Evolutionary conservation across 306 rosid genomes (phyloP), one percentile per base, ranked within the genome.

Genomic region (Datisca glomerata): DNA sequence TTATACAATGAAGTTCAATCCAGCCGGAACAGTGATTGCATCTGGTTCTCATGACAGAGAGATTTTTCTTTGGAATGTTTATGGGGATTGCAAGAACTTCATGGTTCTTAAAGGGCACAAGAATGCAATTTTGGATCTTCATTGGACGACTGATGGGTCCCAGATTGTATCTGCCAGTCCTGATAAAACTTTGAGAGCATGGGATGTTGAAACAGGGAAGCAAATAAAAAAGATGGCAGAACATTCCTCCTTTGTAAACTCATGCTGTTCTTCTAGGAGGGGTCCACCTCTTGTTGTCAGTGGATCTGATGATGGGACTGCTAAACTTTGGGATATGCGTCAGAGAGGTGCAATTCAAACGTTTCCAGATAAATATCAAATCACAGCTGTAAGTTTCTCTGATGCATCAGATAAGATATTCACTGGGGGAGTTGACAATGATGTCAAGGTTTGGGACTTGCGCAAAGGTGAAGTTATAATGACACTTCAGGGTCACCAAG

Each of bases 311-410:
- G 97, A 89, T 46, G 93, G 97, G 65, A 80, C 97, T 49, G 89
- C 97, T 8, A 83, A 77, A 61, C 66, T 89, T 32, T 89, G 95
- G 97, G 97, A 89, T 52, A 89, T 89, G 97, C 86, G 95, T 57
- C 91, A 83, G 56, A 69, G 86, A 64, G 97, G 97, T 29, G 86
- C 97, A 36, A 77, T 89, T 71, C 95, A 89, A 67, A 89, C 95
- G 31, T 89, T 79, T 62, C 94, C 95, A 5, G 97, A 89, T 59
- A 83, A 89, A 62, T 83, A 72, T 63, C 95, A 89, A 69, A 80
- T 83, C 33, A 89, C 97, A 0, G 86, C 95, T 0, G 93, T 89
- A 8, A 40, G 86, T 49, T 83, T 89, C 71, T 83, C 97, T 0
- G 95, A 89, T 63, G 93, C 95, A 32, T 83, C 97, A 1, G 93